A percentile compares a stretch with the other conserved stretches of the same genome.
Conservation (phyloP, 768 basidiomycete species). For the Tulasnella sp. region DNA sequence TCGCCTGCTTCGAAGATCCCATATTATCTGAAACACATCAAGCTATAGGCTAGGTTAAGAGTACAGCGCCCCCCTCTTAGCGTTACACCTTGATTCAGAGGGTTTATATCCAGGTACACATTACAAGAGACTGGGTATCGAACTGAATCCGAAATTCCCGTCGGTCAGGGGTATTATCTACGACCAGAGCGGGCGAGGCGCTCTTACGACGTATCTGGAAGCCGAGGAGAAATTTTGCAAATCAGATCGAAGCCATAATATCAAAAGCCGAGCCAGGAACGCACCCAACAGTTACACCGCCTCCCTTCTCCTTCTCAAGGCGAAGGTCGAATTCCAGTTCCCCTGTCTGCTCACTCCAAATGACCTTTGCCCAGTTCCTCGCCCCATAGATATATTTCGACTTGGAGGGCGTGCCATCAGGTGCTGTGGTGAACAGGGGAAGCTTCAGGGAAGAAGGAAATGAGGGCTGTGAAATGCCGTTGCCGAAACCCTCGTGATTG, state of each 20-base stretch:
- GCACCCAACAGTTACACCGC: constrained; percentile 79
- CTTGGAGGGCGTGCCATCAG: constrained; percentile 75
- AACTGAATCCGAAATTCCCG: neutral
- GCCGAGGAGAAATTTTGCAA: constrained; percentile 14
- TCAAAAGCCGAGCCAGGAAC: constrained; percentile 40
- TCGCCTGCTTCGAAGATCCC: neutral
- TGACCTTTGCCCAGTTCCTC: constrained; percentile 83
- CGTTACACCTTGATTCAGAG: neutral
- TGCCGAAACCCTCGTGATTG: neutral
- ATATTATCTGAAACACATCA: neutral
- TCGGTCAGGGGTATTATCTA: neutral
- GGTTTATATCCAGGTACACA: neutral
- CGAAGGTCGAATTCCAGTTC: constrained; percentile 81
- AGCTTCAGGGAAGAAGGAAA: constrained; percentile 50
- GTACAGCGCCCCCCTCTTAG: neutral
- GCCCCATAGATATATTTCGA: constrained; percentile 83
- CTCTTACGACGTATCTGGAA: constrained; percentile 51
- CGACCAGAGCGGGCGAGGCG: constrained; percentile 52
- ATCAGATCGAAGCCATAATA: constrained; percentile 19
- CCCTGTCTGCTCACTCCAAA: constrained; percentile 59
- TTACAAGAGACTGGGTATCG: neutral
- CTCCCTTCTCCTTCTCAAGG: constrained; percentile 82
- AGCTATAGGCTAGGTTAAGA: neutral
- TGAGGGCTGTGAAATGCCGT: constrained; percentile 7
- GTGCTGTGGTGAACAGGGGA: constrained; percentile 74